Conservation (phyloP, 1,284 basidiomycete species). For the Tilletia setariae region DNA sequence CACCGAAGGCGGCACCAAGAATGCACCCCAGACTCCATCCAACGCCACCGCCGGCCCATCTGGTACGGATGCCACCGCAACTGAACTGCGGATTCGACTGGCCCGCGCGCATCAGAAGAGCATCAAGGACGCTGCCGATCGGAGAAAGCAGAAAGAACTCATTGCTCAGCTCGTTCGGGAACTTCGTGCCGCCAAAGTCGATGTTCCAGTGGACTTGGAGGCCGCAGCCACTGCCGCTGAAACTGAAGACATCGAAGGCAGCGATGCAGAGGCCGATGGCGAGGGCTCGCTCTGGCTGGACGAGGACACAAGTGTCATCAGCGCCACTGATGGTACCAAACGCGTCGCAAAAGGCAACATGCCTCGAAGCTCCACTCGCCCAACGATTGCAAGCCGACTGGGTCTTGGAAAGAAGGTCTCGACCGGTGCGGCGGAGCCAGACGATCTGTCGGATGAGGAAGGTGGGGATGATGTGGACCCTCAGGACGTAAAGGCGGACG, state of each 20-base stretch:
- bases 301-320: neutral
- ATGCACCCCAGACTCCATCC: neutral
- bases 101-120: conserved; percentile 11
- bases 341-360: neutral
- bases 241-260: neutral
- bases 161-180: neutral
- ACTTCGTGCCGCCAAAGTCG: neutral
- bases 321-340: conserved; percentile 11
- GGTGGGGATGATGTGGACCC: neutral
- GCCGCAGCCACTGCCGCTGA: neutral
- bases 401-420: conserved; percentile 12
- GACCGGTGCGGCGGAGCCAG: neutral
- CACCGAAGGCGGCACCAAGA: neutral
- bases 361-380: conserved; percentile 24
- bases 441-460: neutral
- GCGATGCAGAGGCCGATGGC: conserved; percentile 5
- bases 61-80: neutral
- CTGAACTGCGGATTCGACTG: neutral
- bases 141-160: neutral
- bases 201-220: neutral
- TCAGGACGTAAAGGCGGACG: neutral
- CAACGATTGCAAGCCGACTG: conserved; percentile 20
- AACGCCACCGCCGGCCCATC: neutral
- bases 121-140: conserved; percentile 3
- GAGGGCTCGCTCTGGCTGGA: conserved; percentile 21